phyloP scores from a whole-genome alignment of 495 filamentous ascomycete genomes.

The Apiosordaria backusii region DNA sequence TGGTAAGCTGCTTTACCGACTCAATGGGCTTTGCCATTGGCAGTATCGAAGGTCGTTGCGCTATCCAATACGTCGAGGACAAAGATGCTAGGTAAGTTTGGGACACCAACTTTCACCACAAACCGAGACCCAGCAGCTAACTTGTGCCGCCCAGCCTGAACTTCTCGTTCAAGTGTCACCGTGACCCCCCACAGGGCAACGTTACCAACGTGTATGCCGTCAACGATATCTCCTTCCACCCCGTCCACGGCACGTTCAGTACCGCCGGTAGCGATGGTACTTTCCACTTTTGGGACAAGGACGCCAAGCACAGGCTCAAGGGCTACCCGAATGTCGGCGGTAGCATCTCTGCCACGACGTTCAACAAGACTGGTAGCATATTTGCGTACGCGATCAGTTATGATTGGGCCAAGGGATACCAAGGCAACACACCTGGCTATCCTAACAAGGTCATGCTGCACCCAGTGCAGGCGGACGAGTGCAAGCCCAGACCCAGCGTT shows the following conservation, averaged over 20 bases:
- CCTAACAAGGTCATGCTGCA: constrained; percentile 92
- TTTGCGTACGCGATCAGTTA: constrained; percentile 94
- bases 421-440: constrained; percentile 63
- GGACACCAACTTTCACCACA: background rate
- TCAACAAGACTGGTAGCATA: constrained; percentile 76
- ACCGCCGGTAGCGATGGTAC: constrained; percentile 90
- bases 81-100: constrained; percentile 64
- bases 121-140: constrained; percentile 1
- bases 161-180: constrained; percentile 96
- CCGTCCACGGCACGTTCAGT: constrained; percentile 79
- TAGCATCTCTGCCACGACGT: constrained; percentile 75
- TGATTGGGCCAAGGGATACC: constrained; percentile 93
- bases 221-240: constrained; percentile 93
- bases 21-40: constrained; percentile 83
- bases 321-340: constrained; percentile 86
- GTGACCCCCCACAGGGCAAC: constrained; percentile 59
- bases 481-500: constrained; percentile 39
- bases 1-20: constrained; percentile 87
- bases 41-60: constrained; percentile 86
- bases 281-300: constrained; percentile 95
- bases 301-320: constrained; percentile 86
- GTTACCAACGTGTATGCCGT: constrained; percentile 82
- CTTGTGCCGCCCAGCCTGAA: constrained; percentile 52
- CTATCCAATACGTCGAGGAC: constrained; percentile 88
- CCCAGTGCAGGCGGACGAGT: constrained; percentile 72